These are phyloP conservation scores for Iodosphaeria phyllophila DNA, from an alignment of 2,329 filamentous ascomycete genomes.

Conservation along the genomic window DNA sequence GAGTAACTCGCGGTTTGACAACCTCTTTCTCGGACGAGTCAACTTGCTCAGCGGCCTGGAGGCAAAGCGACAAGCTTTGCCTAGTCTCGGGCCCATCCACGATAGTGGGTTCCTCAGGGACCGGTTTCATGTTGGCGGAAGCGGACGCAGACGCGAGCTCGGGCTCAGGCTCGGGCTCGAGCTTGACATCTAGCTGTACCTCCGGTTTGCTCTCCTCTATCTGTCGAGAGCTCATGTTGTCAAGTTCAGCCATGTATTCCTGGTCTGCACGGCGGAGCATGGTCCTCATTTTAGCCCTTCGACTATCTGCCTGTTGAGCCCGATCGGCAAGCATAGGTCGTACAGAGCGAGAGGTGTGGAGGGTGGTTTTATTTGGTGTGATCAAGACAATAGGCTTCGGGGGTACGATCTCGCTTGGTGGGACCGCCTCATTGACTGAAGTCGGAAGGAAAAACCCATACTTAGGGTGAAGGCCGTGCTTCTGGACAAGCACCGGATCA, in stretches of 20 bases:
- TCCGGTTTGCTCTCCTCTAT: too few species aligned
- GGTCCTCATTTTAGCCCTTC: constrained; percentile 6
- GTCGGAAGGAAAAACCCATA: constrained; percentile 31
- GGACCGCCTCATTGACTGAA: constrained; percentile 25
- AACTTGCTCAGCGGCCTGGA: constrained; percentile 6
- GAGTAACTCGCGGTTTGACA: too few species aligned
- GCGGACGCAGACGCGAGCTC: too few species aligned
- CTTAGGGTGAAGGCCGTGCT: constrained; percentile 30
- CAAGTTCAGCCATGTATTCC: too few species aligned
- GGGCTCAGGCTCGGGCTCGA: background rate
- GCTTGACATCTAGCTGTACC: too few species aligned
- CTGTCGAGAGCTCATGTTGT: too few species aligned
- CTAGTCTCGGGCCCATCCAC: too few species aligned
- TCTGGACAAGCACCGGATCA: constrained; percentile 28
- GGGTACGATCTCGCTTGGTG: constrained; percentile 20
- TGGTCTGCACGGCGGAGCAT: too few species aligned
- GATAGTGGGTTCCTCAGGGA: background rate
- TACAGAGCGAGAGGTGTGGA: constrained; percentile 26
- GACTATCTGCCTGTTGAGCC: constrained; percentile 8
- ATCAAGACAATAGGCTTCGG: constrained; percentile 29
- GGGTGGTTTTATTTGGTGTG: constrained; percentile 25
- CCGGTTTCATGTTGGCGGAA: background rate
- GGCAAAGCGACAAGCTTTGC: too few species aligned
- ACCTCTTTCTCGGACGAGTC: constrained; percentile 4
- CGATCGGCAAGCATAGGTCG: constrained; percentile 12